Conservation (phyloP, 139 green algal genomes). For the Chlorella sp. region DNA sequence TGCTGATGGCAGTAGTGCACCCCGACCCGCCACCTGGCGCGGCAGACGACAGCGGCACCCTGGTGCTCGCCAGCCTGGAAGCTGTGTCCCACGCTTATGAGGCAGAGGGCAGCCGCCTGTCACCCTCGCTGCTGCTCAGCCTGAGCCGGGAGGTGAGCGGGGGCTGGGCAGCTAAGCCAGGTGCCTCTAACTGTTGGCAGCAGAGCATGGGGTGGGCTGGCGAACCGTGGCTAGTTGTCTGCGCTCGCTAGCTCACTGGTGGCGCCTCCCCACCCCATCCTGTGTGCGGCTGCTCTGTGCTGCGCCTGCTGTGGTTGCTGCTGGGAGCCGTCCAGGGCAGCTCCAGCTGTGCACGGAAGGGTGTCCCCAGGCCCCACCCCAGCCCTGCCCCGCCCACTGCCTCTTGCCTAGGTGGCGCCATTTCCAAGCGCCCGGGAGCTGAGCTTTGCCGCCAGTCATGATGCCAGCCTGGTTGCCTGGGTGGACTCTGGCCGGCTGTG, state of each 20-base stretch:
- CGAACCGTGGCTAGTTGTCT: too few relatives aligned
- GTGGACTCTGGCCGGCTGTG: background rate
- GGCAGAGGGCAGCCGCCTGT: conserved; percentile 9
- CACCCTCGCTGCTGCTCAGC: conserved; percentile 1
- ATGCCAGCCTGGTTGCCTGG: background rate
- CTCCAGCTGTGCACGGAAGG: too few relatives aligned
- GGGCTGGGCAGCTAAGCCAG: background rate
- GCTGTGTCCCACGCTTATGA: background rate
- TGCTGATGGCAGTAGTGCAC: conserved; percentile 13
- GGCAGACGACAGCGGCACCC: background rate
- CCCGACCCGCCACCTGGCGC: background rate
- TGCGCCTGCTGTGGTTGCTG: background rate
- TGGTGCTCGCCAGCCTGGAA: conserved; percentile 7
- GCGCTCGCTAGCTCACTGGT: background rate
- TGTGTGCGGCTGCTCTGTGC: background rate
- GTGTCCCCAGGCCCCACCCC: too few relatives aligned
- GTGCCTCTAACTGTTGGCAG: too few relatives aligned
- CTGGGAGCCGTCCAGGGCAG: background rate
- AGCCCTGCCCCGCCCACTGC: too few relatives aligned
- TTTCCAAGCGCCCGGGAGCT: background rate
- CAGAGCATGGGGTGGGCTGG: too few relatives aligned
- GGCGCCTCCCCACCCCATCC: too few relatives aligned
- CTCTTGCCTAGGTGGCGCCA: background rate
- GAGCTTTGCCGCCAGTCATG: background rate
- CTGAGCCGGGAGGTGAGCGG: background rate